These are phyloP conservation scores for Yamadazyma spencermartinsiae DNA, from an alignment of 1,139 yeast species.

Conservation along the genomic window DNA sequence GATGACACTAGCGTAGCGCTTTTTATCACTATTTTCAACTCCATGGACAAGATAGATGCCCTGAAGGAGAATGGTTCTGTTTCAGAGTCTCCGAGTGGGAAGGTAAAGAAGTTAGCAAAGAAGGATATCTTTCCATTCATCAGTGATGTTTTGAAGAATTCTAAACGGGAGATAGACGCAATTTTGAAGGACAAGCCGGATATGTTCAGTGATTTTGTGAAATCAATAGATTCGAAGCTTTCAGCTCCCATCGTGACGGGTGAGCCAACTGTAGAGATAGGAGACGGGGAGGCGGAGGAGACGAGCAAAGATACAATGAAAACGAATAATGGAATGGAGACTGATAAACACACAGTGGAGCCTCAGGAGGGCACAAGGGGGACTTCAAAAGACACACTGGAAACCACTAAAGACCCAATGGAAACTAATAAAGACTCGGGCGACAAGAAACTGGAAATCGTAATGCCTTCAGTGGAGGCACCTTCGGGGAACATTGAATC, in stretches of 20 bases:
- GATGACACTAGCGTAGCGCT: slow-evolving; percentile 74
- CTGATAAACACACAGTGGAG: no score
- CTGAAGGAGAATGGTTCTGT: slow-evolving; percentile 1
- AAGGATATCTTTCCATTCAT: slow-evolving; percentile 46
- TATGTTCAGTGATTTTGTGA: slow-evolving; percentile 32
- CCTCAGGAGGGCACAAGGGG: no score
- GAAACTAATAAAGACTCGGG: no score
- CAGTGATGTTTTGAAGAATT: slow-evolving; percentile 32
- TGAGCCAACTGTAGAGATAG: background rate
- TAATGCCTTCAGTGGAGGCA: no score
- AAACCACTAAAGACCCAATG: no score
- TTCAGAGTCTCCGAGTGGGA: slow-evolving; percentile 34
- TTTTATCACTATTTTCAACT: slow-evolving; percentile 50
- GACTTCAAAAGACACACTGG: no score
- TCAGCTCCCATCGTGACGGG: no score
- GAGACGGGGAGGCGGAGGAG: background rate
- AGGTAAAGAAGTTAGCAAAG: slow-evolving; percentile 42
- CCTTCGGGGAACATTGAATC: no score
- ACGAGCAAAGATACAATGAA: no score
- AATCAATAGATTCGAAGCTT: slow-evolving; percentile 3
- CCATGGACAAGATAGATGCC: background rate
- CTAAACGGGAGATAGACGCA: slow-evolving; percentile 33
- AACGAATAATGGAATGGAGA: no score
- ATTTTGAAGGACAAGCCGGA: slow-evolving; percentile 32
- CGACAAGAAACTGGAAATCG: no score